phyloP scores from a whole-genome alignment of 306 rosid species.

The Mucuna pruriens region DNA sequence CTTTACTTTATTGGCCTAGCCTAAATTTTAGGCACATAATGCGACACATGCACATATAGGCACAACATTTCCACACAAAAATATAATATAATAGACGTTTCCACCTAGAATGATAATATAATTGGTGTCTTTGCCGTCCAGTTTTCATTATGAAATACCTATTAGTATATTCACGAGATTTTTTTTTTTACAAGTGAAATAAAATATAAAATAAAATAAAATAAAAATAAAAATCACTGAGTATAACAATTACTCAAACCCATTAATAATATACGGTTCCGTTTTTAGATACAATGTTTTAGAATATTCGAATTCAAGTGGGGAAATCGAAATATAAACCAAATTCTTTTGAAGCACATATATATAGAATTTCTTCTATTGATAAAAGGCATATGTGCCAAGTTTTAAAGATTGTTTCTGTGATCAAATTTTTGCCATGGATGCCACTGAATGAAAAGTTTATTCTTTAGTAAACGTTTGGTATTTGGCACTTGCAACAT shows the following conservation, averaged over 20 bases:
- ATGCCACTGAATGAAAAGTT: conserved; percentile 34
- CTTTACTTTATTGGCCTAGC: conserved; percentile 4
- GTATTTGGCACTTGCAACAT: conserved; percentile 28
- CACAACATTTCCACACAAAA: not conserved
- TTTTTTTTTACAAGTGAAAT: too few relatives aligned
- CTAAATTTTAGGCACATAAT: conserved; percentile 22
- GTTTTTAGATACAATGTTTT: not conserved
- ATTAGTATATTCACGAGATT: too few relatives aligned
- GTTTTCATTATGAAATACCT: conserved; percentile 6
- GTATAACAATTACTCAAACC: not conserved
- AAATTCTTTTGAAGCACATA: conserved; percentile 18
- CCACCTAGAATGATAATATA: not conserved
- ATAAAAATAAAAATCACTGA: not conserved
- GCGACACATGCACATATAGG: conserved; percentile 12
- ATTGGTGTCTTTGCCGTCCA: not conserved
- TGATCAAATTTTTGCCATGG: conserved; percentile 47
- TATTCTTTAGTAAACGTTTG: conserved; percentile 29
- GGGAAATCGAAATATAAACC: conserved; percentile 18
- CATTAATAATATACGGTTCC: not conserved
- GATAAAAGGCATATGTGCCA: conserved; percentile 40
- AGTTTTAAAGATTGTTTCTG: conserved; percentile 35
- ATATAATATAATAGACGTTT: not conserved
- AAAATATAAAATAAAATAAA: not conserved
- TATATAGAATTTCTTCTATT: conserved; percentile 17
- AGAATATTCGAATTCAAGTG: conserved; percentile 29